Evolutionary conservation across 2,329 filamentous ascomycete species (phyloP).

Genomic region (Fusarium albidum): DNA sequence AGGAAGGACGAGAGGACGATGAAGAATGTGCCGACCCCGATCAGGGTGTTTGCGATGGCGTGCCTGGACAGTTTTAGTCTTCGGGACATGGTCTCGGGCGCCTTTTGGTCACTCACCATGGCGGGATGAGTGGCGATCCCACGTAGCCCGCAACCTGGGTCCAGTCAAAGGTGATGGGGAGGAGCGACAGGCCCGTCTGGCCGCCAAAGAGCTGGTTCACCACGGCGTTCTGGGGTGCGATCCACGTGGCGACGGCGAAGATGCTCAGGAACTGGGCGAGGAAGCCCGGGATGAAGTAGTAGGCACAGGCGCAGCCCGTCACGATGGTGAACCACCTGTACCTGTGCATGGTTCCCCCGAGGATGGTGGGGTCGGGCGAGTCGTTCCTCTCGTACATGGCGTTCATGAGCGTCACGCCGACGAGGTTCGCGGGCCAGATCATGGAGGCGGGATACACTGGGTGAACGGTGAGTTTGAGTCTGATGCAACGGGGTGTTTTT

Average conservation of each 20-base stretch:
- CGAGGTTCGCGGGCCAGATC: conserved; percentile 77
- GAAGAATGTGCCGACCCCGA: conserved; percentile 72
- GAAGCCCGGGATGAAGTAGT: conserved; percentile 75
- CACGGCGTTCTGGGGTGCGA: conserved; percentile 71
- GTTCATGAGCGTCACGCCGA: conserved; percentile 73
- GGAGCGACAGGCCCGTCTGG: conserved; percentile 69
- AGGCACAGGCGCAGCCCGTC: conserved; percentile 65
- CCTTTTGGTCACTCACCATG: conserved; percentile 71
- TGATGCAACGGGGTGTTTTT: too few relatives aligned
- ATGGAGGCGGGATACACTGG: conserved; percentile 73
- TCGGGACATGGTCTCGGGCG: too few relatives aligned
- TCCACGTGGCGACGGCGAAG: conserved; percentile 77
- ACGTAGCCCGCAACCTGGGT: conserved; percentile 75
- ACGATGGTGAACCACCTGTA: conserved; percentile 71
- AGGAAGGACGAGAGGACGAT: conserved; percentile 66
- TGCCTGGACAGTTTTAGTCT: conserved; percentile 54
- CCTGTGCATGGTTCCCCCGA: conserved; percentile 72
- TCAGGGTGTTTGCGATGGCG: conserved; percentile 76
- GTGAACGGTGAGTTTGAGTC: conserved; percentile 19
- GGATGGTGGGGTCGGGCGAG: conserved; percentile 56
- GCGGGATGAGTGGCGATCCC: conserved; percentile 73
- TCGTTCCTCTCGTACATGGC: conserved; percentile 73
- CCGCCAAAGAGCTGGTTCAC: conserved; percentile 80
- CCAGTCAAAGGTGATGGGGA: conserved; percentile 82
- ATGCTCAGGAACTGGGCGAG: conserved; percentile 74